Percentiles rank a stretch among this genome's conserved stretches.
phyloP scores from a whole-genome alignment of 1,139 yeast genomes.

The Geotrichum australiense region DNA sequence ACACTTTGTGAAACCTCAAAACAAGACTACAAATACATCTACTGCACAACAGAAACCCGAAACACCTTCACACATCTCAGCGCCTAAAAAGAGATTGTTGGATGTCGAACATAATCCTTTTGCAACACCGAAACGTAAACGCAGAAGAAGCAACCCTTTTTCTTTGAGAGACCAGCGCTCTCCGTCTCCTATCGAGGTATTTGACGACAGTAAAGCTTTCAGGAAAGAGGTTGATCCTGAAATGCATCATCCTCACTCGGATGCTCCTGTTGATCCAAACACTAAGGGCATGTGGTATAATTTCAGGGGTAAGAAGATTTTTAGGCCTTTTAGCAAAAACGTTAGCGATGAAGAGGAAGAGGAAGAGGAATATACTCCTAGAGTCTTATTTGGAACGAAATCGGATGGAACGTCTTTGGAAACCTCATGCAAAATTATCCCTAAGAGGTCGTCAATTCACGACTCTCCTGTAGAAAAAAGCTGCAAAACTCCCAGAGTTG shows the following conservation, averaged over 20 bases:
- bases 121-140: no score
- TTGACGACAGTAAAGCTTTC: slow-evolving; percentile 24
- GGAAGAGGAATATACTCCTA: slow-evolving; percentile 22
- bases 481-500: no score
- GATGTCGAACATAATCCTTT: no score
- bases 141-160: no score
- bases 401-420: slow-evolving; percentile 14
- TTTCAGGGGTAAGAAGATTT: slow-evolving; percentile 37
- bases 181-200: no score
- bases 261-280: slow-evolving; percentile 22
- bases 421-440: slow-evolving; percentile 12
- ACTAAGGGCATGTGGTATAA: slow-evolving; percentile 36
- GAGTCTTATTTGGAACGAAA: slow-evolving; percentile 22
- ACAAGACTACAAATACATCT: no score
- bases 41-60: no score
- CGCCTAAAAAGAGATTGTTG: no score
- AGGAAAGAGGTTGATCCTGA: slow-evolving; percentile 21
- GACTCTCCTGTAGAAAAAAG: no score
- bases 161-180: no score
- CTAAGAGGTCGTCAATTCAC: slow-evolving; percentile 2
- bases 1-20: no score
- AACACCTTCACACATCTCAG: no score
- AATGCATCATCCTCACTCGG: slow-evolving; percentile 22
- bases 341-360: slow-evolving; percentile 14
- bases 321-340: slow-evolving; percentile 32